Base-by-base conservation (phyloP, 192 early-diverging fungal genomes). In the Backusella westeae region DNA sequence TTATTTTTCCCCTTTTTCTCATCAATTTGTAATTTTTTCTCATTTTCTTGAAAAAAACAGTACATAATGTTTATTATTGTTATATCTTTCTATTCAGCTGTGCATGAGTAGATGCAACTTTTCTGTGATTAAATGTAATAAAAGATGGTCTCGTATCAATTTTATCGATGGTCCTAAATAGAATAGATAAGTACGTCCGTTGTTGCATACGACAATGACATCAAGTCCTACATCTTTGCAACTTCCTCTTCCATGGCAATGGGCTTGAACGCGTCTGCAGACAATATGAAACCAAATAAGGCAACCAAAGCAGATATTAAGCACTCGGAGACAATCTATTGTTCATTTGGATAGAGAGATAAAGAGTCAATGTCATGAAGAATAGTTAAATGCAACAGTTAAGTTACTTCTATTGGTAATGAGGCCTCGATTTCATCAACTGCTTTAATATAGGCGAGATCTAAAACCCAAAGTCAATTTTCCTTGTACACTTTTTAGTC, bases 171-270 rank as follows among this genome's bases (percentile, higher is more conserved):
- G 89, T 86, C 56, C 89, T 90, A 81, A 23, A 59, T 21, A 59
- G 21, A 59, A 17, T 32, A 4, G 7, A 67, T n/a, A 53, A 21
- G 14, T 23, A 49, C 38, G 10, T 10, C 38, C 12, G 9, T 12
- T 12, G 3, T 12, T 12, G 10, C 10, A 39, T 39, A 12, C 38
- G 10, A 39, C 8, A 39, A 10, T 10, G 10, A 39, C 38, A 10
- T 12, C 38, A 39, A 39, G 71, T 67, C 84, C 78, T 88, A 90
- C 89, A 86, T 78, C 75, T 88, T 90, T 19, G 81, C 82, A 83
- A 90, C 87, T 71, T 90, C 89, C 9, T 78, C 83, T 56, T 90
- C 86, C 86, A 90, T 88, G 19, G 87, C 75, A 42, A 90, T 88
- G 35, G 84, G 78, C 71, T 90, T 88, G 71, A 90, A 87, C 34